Evolutionary conservation across 768 basidiomycete species (phyloP).

Genomic region (Psilocybe cubensis): DNA sequence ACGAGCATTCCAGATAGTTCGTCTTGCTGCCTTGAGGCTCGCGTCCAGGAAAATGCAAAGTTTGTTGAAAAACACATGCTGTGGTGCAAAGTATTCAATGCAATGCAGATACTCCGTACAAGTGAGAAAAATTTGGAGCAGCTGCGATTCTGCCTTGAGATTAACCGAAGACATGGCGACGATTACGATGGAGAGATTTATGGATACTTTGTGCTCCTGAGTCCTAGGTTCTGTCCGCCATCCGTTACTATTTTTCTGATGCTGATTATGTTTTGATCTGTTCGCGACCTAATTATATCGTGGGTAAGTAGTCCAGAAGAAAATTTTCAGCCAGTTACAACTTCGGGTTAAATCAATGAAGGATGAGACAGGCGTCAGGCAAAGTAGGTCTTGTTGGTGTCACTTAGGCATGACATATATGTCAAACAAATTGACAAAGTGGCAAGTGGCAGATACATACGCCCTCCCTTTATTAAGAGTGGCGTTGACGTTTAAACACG

Average conservation of each 20-base stretch:
- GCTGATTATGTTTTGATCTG: neutral
- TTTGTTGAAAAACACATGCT: constrained; percentile 4
- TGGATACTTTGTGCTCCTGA: neutral
- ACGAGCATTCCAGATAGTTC: neutral
- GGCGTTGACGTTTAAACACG: neutral
- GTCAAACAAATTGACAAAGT: neutral
- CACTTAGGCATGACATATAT: neutral
- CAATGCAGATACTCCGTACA: constrained; percentile 10
- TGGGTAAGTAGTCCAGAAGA: neutral
- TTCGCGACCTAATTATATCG: neutral
- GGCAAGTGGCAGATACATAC: neutral
- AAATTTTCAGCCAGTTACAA: neutral
- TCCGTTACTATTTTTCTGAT: neutral
- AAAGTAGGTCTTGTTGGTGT: neutral
- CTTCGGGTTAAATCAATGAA: neutral
- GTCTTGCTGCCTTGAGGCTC: neutral
- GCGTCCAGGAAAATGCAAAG: neutral
- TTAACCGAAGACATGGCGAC: constrained; percentile 14
- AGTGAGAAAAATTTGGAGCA: constrained; percentile 6
- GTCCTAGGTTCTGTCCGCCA: neutral
- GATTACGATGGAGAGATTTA: neutral
- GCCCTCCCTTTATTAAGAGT: neutral
- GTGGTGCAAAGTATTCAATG: neutral
- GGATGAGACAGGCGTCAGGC: neutral
- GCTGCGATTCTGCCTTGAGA: constrained; percentile 3